Conservation (phyloP, 2,329 filamentous ascomycete genomes). For the Beauveria scarabaeidicola region DNA sequence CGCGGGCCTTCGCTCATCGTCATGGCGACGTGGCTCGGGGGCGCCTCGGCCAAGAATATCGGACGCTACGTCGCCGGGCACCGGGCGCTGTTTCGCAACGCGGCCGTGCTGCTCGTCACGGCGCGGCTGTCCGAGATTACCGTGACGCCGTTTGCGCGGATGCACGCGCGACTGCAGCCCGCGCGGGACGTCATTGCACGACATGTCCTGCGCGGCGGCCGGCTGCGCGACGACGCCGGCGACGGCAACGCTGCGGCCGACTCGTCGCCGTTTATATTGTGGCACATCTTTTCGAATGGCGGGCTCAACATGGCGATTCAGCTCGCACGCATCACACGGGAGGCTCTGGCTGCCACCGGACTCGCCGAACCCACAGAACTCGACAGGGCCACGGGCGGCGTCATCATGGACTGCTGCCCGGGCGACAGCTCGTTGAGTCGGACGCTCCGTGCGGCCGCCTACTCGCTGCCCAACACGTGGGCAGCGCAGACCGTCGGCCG, state of each 20-base stretch:
- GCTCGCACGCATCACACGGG: neutral
- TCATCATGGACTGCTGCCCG: conserved; percentile 12
- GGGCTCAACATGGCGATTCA: conserved; percentile 11
- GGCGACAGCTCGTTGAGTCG: neutral
- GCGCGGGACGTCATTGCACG: conserved; percentile 5
- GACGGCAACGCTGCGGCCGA: too few relatives aligned
- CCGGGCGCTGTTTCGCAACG: neutral
- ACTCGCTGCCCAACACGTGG: conserved; percentile 5
- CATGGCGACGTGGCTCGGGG: conserved; percentile 10
- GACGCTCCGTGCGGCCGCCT: conserved; percentile 2
- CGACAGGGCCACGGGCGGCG: neutral
- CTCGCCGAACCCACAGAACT: neutral
- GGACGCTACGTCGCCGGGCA: conserved; percentile 4
- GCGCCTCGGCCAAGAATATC: conserved; percentile 2
- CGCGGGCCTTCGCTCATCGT: conserved; percentile 5
- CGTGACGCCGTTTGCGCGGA: conserved; percentile 6
- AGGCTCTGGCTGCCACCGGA: neutral
- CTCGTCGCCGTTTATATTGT: neutral
- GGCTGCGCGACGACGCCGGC: neutral
- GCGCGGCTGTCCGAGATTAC: conserved; percentile 10
- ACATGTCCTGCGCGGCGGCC: neutral
- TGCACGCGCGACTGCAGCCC: conserved; percentile 8
- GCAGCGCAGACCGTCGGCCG: conserved; percentile 5
- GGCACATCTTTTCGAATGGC: conserved; percentile 10
- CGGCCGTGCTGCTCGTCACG: conserved; percentile 8